Conservation (phyloP, 805 yeast genomes). For the Yarrowia hollandica region DNA sequence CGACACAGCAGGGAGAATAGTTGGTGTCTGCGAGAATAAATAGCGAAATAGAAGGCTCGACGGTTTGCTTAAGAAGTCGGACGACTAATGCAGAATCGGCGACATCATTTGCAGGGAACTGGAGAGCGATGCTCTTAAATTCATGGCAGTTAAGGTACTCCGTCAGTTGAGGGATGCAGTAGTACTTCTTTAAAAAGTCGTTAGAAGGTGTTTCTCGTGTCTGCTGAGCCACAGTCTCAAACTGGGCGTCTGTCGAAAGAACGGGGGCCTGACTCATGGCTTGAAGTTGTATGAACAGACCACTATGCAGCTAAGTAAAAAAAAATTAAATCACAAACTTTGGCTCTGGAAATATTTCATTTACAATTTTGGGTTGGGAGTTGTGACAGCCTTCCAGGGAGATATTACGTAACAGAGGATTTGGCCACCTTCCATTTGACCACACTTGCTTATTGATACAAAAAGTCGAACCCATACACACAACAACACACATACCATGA, state of each 20-base stretch:
- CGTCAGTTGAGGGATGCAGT: conserved; percentile 14
- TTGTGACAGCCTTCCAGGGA: conserved; percentile 1
- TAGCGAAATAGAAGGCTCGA: conserved; percentile 38
- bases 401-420: background rate
- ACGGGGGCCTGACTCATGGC: conserved; percentile 26
- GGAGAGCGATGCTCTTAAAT: conserved; percentile 67
- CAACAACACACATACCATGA: background rate
- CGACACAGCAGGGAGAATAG: conserved; percentile 92
- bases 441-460: background rate
- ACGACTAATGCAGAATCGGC: conserved; percentile 74
- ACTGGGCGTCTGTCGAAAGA: conserved; percentile 11
- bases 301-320: background rate
- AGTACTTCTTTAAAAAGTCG: background rate
- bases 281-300: background rate
- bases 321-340: background rate
- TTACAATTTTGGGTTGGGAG: background rate
- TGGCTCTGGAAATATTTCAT: background rate
- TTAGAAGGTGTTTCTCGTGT: background rate
- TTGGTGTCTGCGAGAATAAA: conserved; percentile 96
- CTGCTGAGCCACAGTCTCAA: conserved; percentile 1
- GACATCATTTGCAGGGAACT: conserved; percentile 82
- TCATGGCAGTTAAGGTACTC: conserved; percentile 33
- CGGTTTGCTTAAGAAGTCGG: conserved; percentile 34
- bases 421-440: conserved; percentile 1
- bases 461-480: background rate